Evolutionary conservation across 1,284 basidiomycete species (phyloP), one percentile per base, ranked within the genome.

Genomic region (Omphalotus olearius): DNA sequence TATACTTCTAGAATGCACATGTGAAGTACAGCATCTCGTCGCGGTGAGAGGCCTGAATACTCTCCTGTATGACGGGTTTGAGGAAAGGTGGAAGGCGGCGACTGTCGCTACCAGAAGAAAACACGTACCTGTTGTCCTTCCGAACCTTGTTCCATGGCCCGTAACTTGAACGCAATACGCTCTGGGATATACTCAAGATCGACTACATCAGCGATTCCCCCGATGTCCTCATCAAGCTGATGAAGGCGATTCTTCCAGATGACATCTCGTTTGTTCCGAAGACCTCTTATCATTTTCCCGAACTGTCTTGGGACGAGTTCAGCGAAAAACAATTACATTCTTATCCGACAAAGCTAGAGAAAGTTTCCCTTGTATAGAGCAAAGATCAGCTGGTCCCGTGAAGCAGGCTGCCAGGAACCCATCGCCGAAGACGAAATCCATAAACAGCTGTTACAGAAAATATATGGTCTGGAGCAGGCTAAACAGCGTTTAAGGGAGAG

Each of bases 221-320:
- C 10, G 16, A 47, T 17, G 25, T 42, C 4, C n/a, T 55, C 9
- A 7, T 58, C 26, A 50, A 54, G 39, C 26, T 58, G 18, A 10
- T 57, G 13, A 55, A 56, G 25, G 13, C 38, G 9, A 51, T 56
- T 10, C 51, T 52, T 1, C 45, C 51, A 16, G 53, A 58, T 53
- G 1, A 53, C 17, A 26, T 55, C 51, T 2, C 40, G 40, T 3
- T n/a, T 2, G 6, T 25, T 51, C 4, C 49, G 35, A 18, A 46
- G 54, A 28, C 26, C 10, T 10, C 26, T 13, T 39, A 39, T 39
- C 14, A 39, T 47, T 50, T 58, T 26, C 37, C 47, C 0, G 41
- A 58, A n/a, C 36, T 28, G 6, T 46, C 37, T 28, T 56, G 57
- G 57, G 53, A 56, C 26, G 26, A 26, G 5, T 44, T 56, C 2